Conservation (phyloP, 148 eudicot genomes). For the Amaranthus hypochondriacus region DNA sequence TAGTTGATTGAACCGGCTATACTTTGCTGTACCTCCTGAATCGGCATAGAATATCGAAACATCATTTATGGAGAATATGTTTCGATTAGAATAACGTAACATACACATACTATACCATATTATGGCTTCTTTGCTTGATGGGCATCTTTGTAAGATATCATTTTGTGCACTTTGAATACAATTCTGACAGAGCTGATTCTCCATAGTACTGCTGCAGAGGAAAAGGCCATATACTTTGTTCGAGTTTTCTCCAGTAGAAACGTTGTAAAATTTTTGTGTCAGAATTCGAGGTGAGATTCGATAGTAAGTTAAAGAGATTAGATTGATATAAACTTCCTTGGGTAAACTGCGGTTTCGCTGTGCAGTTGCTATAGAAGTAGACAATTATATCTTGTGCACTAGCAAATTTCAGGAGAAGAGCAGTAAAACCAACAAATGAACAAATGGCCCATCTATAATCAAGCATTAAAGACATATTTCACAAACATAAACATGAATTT, state of each 20-base stretch:
- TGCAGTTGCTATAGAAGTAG: constrained; percentile 13
- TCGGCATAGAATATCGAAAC: constrained; percentile 4
- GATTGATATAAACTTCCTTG: constrained; percentile 11
- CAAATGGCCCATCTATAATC: too few relatives aligned
- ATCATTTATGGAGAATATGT: constrained; percentile 21
- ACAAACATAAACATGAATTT: too few relatives aligned
- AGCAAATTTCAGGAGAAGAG: not conserved
- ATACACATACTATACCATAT: constrained; percentile 24
- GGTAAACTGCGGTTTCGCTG: not conserved
- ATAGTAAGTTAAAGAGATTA: constrained; percentile 14
- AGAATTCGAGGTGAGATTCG: constrained; percentile 20
- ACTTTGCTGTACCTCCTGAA: not conserved
- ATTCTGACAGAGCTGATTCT: constrained; percentile 15
- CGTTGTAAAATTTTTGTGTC: constrained; percentile 13
- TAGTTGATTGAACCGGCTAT: constrained; percentile 9
- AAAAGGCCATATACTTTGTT: constrained; percentile 23
- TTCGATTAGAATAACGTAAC: constrained; percentile 20
- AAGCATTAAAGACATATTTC: too few relatives aligned
- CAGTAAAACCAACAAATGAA: not conserved
- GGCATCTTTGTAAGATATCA: constrained; percentile 11
- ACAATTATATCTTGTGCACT: constrained; percentile 2
- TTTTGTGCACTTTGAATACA: constrained; percentile 16
- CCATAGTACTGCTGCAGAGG: constrained; percentile 9
- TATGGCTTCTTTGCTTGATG: constrained; percentile 19
- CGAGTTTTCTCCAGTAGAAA: not conserved